phyloP scores from a whole-genome alignment of 2,329 filamentous ascomycete genomes.

The Arthrobotrys conoides region DNA sequence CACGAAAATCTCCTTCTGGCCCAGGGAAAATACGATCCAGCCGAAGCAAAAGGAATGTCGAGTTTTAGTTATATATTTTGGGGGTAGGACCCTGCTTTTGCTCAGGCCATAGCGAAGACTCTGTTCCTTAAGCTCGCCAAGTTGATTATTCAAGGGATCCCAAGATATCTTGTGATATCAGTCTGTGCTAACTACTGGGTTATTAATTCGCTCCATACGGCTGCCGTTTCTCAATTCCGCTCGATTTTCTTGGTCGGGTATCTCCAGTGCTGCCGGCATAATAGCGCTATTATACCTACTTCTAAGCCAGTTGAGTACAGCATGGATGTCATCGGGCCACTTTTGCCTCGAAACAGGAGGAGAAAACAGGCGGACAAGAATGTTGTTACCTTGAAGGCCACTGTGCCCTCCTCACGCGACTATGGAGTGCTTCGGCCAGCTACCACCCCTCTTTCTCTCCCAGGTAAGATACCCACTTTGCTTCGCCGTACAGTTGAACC shows the following conservation, averaged over 20 bases:
- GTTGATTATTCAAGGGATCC: conserved; percentile 22
- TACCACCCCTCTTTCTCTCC: conserved; percentile 51
- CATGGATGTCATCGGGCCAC: conserved; percentile 46
- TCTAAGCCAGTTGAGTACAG: conserved; percentile 18
- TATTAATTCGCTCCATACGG: conserved; percentile 36
- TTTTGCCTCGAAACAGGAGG: conserved; percentile 60
- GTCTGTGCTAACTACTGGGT: conserved; percentile 16
- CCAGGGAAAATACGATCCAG: conserved; percentile 12
- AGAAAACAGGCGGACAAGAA: conserved; percentile 28
- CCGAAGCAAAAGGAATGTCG: conserved; percentile 16
- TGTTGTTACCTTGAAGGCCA: neutral
- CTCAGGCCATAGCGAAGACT: neutral
- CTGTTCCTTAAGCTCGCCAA: conserved; percentile 12
- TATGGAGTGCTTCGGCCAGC: conserved; percentile 30
- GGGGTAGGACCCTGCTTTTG: conserved; percentile 13
- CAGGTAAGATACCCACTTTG: conserved; percentile 56
- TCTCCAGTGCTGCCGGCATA: conserved; percentile 46
- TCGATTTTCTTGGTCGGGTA: conserved; percentile 39
- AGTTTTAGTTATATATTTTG: conserved; percentile 41
- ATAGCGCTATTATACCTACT: conserved; percentile 40
- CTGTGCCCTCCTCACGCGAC: conserved; percentile 56
- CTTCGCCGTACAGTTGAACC: conserved; percentile 1
- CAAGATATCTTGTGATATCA: conserved; percentile 33
- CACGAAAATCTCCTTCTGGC: conserved; percentile 36
- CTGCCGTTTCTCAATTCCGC: conserved; percentile 29